These are phyloP conservation scores for Euphorbia celastroides DNA, from an alignment of 441 rosid species.

Conservation along the genomic window DNA sequence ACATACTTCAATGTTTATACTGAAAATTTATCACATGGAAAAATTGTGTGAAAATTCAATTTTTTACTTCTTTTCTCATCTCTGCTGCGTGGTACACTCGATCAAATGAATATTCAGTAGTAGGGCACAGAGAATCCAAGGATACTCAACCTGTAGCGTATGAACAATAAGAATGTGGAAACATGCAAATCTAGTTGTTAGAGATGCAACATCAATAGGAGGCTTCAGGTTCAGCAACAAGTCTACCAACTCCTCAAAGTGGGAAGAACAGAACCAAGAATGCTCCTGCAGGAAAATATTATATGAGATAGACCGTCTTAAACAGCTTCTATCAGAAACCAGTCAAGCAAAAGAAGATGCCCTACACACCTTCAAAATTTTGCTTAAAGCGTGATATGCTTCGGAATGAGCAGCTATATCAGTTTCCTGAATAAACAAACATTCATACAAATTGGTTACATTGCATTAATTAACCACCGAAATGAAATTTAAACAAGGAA, in stretches of 20 bases:
- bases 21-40: too few species aligned
- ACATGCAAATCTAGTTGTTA: conserved; percentile 68
- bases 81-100: too few species aligned
- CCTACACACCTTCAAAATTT: conserved; percentile 57
- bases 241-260: conserved; percentile 58
- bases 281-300: conserved; percentile 60
- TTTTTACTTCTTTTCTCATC: too few species aligned
- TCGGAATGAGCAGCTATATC: conserved; percentile 47
- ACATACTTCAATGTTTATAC: too few species aligned
- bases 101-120: background rate
- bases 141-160: conserved; percentile 47
- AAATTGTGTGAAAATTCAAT: too few species aligned
- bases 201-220: conserved; percentile 43
- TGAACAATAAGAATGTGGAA: conserved; percentile 62
- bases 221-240: conserved; percentile 54
- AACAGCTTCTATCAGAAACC: conserved; percentile 14
- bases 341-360: conserved; percentile 11
- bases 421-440: conserved; percentile 39
- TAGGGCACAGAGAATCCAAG: background rate
- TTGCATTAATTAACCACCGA: conserved; percentile 5
- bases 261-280: conserved; percentile 64
- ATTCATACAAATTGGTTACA: conserved; percentile 16
- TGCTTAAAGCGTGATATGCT: conserved; percentile 66
- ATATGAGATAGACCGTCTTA: conserved; percentile 6
- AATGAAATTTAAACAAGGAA: background rate